These are phyloP conservation scores for Microsporum canis DNA, from an alignment of 2,329 filamentous ascomycete genomes.

Conservation along the genomic window DNA sequence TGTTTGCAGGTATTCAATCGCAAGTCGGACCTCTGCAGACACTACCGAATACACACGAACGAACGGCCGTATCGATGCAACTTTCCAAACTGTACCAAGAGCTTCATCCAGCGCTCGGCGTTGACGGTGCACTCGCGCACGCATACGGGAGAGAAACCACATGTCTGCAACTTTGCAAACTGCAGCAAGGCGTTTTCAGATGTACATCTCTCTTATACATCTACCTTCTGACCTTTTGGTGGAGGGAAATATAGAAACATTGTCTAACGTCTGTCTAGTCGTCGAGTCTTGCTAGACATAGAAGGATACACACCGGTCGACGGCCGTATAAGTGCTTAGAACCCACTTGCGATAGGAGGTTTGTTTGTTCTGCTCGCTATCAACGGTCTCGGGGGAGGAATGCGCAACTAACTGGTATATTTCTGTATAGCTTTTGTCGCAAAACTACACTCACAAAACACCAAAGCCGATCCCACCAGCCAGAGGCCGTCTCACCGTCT, in stretches of 20 bases:
- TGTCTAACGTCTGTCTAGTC: constrained; percentile 11
- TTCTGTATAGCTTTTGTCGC: constrained; percentile 15
- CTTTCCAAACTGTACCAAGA: constrained; percentile 36
- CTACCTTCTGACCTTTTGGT: neutral
- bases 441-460: constrained; percentile 19
- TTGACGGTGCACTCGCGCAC: constrained; percentile 37
- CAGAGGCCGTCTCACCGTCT: constrained; percentile 8
- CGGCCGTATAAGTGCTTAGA: constrained; percentile 17
- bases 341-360: constrained; percentile 16
- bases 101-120: constrained; percentile 39
- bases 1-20: constrained; percentile 36
- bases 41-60: constrained; percentile 39
- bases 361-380: neutral
- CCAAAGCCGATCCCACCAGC: constrained; percentile 16
- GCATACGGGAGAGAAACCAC: constrained; percentile 36
- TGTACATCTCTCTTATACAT: constrained; percentile 18
- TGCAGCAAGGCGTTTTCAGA: constrained; percentile 37
- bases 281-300: constrained; percentile 18
- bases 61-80: constrained; percentile 39
- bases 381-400: neutral
- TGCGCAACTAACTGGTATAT: neutral
- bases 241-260: neutral
- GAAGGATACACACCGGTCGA: constrained; percentile 18
- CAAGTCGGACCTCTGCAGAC: constrained; percentile 38
- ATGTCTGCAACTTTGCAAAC: constrained; percentile 33